Base-by-base conservation (phyloP, 2,329 filamentous ascomycete genomes). In the Aureobasidium sp. region DNA sequence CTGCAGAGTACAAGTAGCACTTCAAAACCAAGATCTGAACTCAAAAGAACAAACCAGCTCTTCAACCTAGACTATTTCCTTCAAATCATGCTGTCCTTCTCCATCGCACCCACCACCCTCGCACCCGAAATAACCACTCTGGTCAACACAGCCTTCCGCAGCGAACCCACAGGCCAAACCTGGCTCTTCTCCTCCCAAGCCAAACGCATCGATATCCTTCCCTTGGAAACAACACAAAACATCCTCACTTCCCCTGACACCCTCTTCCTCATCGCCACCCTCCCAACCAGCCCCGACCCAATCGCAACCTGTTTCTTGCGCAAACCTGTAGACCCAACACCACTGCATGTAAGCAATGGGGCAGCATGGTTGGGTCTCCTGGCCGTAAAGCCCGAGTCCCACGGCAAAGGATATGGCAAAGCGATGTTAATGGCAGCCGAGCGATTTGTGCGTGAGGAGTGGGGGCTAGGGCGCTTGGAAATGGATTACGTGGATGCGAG, bases 231-330 rank as follows among this genome's bases (percentile, higher is more conserved):
- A 14, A 31, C 29, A 2, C 25, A 14, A 31, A 9, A 6, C 14
- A 27, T 48, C 15, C 17, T 29, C 12, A 7, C 22, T 17, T 48
- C 27, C 15, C 12, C 47, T 6, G 27, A 34, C 17, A 49, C 27
- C 8, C 8, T 34, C 5, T 27, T 49, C 2, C 27, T 49, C 7
- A 11, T 34, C 27, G 45, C 3, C 27, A 34, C 27, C 8, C 7
- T 29, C 2, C 14, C 14, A 9, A 0, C 4, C 6, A 11, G 3
- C 11, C 1, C 2, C 2, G 17, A n/a, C 3, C 8, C 20, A 3
- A n/a, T 49, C 29, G 27, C 47, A 31, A n/a, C 47, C 1, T 49
- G 27, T 27, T 11, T 49, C 2, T 3, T 49, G 27, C 47, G 27
- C 6, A 49, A 20, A 31, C 47, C 47, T 49, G 11, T 6, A 11